Evolutionary conservation across 108 stramenopile species (phyloP).

Genomic region (Cyclotella baltica): DNA sequence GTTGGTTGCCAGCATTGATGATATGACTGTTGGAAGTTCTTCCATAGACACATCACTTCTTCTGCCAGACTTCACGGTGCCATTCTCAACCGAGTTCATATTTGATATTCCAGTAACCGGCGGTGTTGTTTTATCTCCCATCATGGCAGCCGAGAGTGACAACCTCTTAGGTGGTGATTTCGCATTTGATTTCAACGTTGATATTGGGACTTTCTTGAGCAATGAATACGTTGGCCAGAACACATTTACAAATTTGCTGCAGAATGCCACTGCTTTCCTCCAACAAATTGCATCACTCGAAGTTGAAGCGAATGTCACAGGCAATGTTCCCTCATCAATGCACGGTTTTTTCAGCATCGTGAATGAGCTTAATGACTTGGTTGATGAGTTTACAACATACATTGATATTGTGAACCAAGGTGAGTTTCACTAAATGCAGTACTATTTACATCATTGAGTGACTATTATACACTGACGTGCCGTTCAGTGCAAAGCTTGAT

Average conservation of each 20-base stretch:
- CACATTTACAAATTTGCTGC: neutral
- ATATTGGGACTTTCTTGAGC: constrained; percentile 15
- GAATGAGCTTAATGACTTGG: constrained; percentile 18
- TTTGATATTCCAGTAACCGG: constrained; percentile 18
- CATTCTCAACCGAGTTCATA: constrained; percentile 23
- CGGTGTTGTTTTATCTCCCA: neutral
- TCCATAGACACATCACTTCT: constrained; percentile 8
- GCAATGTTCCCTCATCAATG: constrained; percentile 3
- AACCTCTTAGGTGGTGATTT: neutral
- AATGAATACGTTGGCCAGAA: neutral
- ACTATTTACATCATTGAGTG: too few species aligned
- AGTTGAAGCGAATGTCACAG: constrained; percentile 20
- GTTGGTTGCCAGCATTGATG: constrained; percentile 16
- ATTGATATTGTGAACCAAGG: constrained; percentile 20
- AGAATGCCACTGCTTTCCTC: too few species aligned
- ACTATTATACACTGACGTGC: too few species aligned
- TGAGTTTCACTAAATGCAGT: too few species aligned
- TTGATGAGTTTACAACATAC: neutral
- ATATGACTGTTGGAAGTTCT: neutral
- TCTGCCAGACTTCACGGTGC: constrained; percentile 17
- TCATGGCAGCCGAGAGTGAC: neutral
- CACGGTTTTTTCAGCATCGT: constrained; percentile 18
- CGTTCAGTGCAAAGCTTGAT: too few species aligned
- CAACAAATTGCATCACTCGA: neutral
- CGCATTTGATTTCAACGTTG: constrained; percentile 28